Percentiles rank a stretch among this genome's conserved stretches.
Evolutionary conservation across 768 basidiomycete species (phyloP).

Genomic region (Pisolithus orientalis): DNA sequence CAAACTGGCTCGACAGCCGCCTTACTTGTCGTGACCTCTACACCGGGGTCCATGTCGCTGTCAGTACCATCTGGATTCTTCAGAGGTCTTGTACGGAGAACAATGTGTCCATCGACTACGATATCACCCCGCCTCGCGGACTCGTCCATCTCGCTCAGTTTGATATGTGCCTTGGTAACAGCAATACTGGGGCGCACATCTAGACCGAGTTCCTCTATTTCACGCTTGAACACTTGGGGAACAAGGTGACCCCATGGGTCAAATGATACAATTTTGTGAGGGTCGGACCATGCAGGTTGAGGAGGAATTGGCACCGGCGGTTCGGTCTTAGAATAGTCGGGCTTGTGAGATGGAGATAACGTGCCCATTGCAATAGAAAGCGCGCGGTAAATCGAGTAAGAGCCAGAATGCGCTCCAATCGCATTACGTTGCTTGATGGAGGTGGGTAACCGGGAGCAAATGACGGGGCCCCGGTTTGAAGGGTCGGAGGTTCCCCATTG

Average conservation of each 20-base stretch:
- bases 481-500: slow-evolving; percentile 74
- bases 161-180: slow-evolving; percentile 89
- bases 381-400: slow-evolving; percentile 92
- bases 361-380: slow-evolving; percentile 88
- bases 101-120: slow-evolving; percentile 74
- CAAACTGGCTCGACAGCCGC: slow-evolving; percentile 96
- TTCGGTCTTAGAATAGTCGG: slow-evolving; percentile 76
- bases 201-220: slow-evolving; percentile 58
- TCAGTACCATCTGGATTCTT: slow-evolving; percentile 56
- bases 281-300: slow-evolving; percentile 71
- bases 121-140: slow-evolving; percentile 67
- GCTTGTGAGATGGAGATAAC: slow-evolving; percentile 71
- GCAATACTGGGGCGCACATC: slow-evolving; percentile 92
- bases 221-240: slow-evolving; percentile 59
- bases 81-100: slow-evolving; percentile 60
- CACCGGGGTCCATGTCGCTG: slow-evolving; percentile 59
- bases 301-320: slow-evolving; percentile 78
- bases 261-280: slow-evolving; percentile 80
- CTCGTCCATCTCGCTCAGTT: slow-evolving; percentile 90
- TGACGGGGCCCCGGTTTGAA: slow-evolving; percentile 70
- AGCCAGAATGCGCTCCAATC: slow-evolving; percentile 89
- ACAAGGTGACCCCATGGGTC: slow-evolving; percentile 93
- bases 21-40: slow-evolving; percentile 86
- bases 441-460: slow-evolving; percentile 78
- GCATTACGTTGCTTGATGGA: slow-evolving; percentile 91